Evolutionary conservation across 2,329 filamentous ascomycete species (phyloP).

Genomic region (Malbranchea cinnamomea): DNA sequence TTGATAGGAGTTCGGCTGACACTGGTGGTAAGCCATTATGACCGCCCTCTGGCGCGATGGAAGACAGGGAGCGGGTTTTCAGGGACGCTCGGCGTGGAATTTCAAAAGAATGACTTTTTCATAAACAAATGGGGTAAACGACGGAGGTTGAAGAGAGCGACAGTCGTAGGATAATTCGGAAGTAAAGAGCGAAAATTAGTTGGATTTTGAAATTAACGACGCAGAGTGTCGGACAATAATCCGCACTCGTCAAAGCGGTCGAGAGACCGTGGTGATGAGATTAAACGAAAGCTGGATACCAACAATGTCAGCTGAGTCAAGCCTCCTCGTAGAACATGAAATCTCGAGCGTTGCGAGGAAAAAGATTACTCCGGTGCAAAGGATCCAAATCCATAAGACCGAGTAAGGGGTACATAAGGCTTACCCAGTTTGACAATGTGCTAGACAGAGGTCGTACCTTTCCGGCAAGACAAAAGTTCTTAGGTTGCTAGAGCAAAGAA

Average conservation of each 20-base stretch:
- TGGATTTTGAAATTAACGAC: slow-evolving; percentile 33
- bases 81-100: slow-evolving; percentile 16
- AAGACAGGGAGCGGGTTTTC: slow-evolving; percentile 11
- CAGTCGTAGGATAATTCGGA: slow-evolving; percentile 30
- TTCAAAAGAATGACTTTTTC: slow-evolving; percentile 30
- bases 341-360: too few relatives aligned
- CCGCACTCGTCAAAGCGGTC: slow-evolving; percentile 16
- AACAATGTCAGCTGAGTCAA: too few relatives aligned
- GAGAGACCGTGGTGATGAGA: slow-evolving; percentile 16
- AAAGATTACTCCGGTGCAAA: too few relatives aligned
- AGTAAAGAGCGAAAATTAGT: slow-evolving; percentile 44
- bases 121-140: slow-evolving; percentile 21
- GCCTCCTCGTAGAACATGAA: too few relatives aligned
- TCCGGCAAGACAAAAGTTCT: too few relatives aligned
- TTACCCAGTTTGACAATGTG: too few relatives aligned
- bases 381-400: too few relatives aligned
- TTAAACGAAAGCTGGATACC: too few relatives aligned
- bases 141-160: slow-evolving; percentile 34
- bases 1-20: slow-evolving; percentile 39
- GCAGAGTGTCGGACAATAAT: slow-evolving; percentile 29
- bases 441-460: too few relatives aligned
- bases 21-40: slow-evolving; percentile 42
- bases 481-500: too few relatives aligned
- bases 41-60: slow-evolving; percentile 8
- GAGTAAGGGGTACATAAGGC: too few relatives aligned